Evolutionary conservation across 768 basidiomycete species (phyloP), one percentile per base, ranked within the genome.

Genomic region (Suillus americanus): DNA sequence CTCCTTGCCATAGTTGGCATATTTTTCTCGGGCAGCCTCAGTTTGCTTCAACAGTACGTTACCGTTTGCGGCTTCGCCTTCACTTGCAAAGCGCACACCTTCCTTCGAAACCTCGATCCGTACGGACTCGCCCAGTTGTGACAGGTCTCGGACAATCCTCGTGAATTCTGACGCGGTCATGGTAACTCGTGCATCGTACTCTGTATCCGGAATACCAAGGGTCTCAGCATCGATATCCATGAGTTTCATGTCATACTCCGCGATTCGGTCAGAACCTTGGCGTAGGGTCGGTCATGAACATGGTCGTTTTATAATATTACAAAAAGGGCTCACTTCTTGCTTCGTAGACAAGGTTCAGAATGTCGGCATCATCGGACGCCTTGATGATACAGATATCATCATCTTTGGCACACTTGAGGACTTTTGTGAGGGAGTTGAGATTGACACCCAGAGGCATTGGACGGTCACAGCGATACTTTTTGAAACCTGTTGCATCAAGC

Each of bases 201-300:
- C 91, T 3, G 97, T 99, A 68, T 98, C 96, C 18, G 97, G 97
- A 72, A 99, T 99, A 56, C 91, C 90, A 60, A 99, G 90, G 53
- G 87, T 89, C 78, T 99, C 97, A 28, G 93, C 82, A 76, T 99
- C 97, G 73, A 99, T 99, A 72, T 99, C 97, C 97, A 99, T 98
- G 61, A 99, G 87, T 77, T 99, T 99, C 91, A 99, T 94, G 70
- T 97, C 95, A 79, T 99, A 99, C 75, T 98, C 94, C 30, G 95
- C 95, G 61, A 99, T 90, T 67, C 97, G 89, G 76, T 97, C 97
- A 5, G 89, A 86, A 78, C 89, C 96, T 97, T 69, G 6, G 43
- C 51, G 62, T 54, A 54, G 12, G 20, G 20, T 54, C 20, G 1
- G 33, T 43, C 30, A 53, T 37, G 23, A 54, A 48, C 33, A 61